Evolutionary conservation across 805 yeast genomes (phyloP).

Genomic region (Barnettozyma salicaria): DNA sequence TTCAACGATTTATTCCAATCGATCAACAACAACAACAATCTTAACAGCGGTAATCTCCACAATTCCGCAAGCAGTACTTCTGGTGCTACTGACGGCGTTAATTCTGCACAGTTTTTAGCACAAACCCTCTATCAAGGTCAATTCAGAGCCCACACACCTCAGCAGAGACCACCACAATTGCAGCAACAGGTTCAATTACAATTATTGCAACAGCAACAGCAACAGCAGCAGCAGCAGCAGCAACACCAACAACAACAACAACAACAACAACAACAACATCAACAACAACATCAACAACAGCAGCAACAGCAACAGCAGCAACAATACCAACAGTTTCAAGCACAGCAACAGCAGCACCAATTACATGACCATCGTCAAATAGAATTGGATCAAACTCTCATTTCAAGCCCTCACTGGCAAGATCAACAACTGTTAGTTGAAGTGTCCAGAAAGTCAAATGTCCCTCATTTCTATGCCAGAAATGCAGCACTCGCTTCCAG

Average conservation of each 20-base stretch:
- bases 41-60: slow-evolving; percentile 5
- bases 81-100: slow-evolving; percentile 20
- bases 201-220: slow-evolving; percentile 23
- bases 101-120: slow-evolving; percentile 33
- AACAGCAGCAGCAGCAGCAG: slow-evolving; percentile 27
- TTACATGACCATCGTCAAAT: slow-evolving; percentile 19
- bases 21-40: slow-evolving; percentile 20
- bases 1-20: slow-evolving; percentile 23
- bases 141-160: slow-evolving; percentile 31
- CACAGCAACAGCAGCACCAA: slow-evolving; percentile 19
- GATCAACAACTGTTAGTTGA: slow-evolving; percentile 73
- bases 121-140: slow-evolving; percentile 37
- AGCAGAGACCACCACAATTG: slow-evolving; percentile 24
- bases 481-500: slow-evolving; percentile 69
- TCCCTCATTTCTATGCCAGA: slow-evolving; percentile 80
- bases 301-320: slow-evolving; percentile 6
- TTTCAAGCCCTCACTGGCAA: slow-evolving; percentile 56
- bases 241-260: slow-evolving; percentile 28
- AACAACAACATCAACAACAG: slow-evolving; percentile 12
- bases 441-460: slow-evolving; percentile 57
- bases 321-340: slow-evolving; percentile 29
- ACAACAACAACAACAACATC: slow-evolving; percentile 16
- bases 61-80: slow-evolving; percentile 1
- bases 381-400: slow-evolving; percentile 30
- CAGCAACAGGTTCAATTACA: slow-evolving; percentile 30